A percentile compares a stretch with the other conserved stretches of the same genome.
phyloP scores from a whole-genome alignment of 345 rosid genomes.

The Citrus hindsii region DNA sequence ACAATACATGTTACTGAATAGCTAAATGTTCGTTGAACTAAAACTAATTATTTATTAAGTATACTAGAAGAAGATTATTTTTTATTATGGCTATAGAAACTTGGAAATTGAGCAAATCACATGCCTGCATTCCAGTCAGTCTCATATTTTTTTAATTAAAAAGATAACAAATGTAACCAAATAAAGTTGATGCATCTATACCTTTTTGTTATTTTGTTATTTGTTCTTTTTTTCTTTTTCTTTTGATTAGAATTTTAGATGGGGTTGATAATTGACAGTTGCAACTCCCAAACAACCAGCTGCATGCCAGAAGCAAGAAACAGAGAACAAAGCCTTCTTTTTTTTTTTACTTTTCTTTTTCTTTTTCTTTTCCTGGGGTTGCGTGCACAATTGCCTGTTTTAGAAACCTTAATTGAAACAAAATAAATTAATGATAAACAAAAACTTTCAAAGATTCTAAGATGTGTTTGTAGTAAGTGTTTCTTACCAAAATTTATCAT shows the following conservation, averaged over 20 bases:
- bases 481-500: too few species aligned
- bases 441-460: neutral
- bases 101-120: neutral
- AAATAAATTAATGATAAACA: neutral
- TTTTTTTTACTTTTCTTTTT: too few species aligned
- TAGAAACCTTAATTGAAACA: slow-evolving; percentile 14
- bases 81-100: neutral
- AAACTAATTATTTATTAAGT: too few species aligned
- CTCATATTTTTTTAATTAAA: neutral
- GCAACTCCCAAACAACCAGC: slow-evolving; percentile 3
- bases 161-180: neutral
- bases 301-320: neutral
- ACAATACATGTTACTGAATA: too few species aligned
- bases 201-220: neutral
- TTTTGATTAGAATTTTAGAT: neutral
- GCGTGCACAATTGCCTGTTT: slow-evolving; percentile 7
- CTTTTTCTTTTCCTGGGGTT: neutral
- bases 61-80: too few species aligned
- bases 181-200: neutral
- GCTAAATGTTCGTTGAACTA: too few species aligned
- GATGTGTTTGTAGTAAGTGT: neutral
- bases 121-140: neutral
- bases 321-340: neutral
- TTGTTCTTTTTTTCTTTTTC: neutral
- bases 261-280: slow-evolving; percentile 13